These are phyloP conservation scores for Cochlearia excelsa DNA, from an alignment of 345 rosid genomes.

Conservation along the genomic window DNA sequence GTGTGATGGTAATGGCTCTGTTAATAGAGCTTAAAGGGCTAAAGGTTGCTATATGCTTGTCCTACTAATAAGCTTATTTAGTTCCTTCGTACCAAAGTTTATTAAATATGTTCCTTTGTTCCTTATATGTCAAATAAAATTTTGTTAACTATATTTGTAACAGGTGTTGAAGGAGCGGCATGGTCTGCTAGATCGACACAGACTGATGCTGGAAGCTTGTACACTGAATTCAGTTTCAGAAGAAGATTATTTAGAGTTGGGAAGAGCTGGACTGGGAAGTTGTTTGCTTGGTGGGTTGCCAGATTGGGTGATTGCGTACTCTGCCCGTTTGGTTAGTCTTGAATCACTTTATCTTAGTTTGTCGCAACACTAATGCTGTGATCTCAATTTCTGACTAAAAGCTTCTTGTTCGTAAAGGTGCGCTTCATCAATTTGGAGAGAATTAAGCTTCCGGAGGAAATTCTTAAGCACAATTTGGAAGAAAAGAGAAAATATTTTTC, in stretches of 20 bases:
- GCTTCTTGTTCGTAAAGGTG: constrained; percentile 57
- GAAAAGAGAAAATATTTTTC: constrained; percentile 83
- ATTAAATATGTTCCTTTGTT: neutral
- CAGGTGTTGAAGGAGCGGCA: constrained; percentile 94
- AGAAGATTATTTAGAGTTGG: constrained; percentile 95
- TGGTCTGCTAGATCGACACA: constrained; percentile 82
- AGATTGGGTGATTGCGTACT: constrained; percentile 87
- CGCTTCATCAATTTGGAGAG: constrained; percentile 93
- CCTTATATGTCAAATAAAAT: neutral
- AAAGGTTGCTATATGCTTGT: constrained; percentile 13
- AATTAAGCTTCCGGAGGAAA: constrained; percentile 91
- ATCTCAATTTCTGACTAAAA: constrained; percentile 23
- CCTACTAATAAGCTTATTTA: constrained; percentile 13
- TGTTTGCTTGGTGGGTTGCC: constrained; percentile 99
- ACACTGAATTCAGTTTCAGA: constrained; percentile 73
- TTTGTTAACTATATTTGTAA: constrained; percentile 16
- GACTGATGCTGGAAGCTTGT: constrained; percentile 90
- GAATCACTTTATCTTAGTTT: constrained; percentile 13
- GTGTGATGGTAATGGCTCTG: constrained; percentile 12
- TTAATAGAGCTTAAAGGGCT: constrained; percentile 2
- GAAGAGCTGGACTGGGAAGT: constrained; percentile 95
- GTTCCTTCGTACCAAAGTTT: constrained; percentile 14
- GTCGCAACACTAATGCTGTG: constrained; percentile 8
- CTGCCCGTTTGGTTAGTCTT: constrained; percentile 88
- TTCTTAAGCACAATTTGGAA: constrained; percentile 85